phyloP scores from a whole-genome alignment of 257 asterid species.

The Salvia rosmarinus region DNA sequence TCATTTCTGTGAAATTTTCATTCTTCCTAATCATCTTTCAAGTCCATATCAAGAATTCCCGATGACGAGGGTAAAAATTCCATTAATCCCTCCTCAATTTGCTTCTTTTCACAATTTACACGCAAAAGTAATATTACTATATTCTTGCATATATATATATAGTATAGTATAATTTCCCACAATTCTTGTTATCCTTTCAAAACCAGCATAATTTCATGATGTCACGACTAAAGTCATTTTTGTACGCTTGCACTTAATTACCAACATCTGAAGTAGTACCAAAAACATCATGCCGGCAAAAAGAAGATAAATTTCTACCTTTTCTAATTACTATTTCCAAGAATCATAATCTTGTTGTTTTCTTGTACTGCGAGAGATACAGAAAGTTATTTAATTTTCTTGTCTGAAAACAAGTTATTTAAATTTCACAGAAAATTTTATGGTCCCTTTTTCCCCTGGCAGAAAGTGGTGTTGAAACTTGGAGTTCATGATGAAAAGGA shows the following conservation, averaged over 20 bases:
- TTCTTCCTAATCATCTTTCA: not conserved
- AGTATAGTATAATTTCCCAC: too few species aligned
- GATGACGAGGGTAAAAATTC: constrained; percentile 43
- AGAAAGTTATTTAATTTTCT: not conserved
- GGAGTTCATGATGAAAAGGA: constrained; percentile 45
- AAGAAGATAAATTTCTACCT: not conserved
- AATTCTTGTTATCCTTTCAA: too few species aligned
- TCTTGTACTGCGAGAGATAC: not conserved
- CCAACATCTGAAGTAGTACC: not conserved
- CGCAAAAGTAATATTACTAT: not conserved
- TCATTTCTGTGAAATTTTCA: constrained; percentile 28
- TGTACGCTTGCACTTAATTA: not conserved
- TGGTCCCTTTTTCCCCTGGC: constrained; percentile 16
- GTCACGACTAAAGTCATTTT: not conserved
- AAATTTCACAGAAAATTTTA: not conserved
- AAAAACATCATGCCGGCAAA: not conserved
- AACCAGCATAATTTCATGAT: not conserved
- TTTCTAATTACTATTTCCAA: not conserved
- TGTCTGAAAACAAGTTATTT: too few species aligned
- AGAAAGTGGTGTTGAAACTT: constrained; percentile 65
- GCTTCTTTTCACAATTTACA: not conserved
- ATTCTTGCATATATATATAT: too few species aligned
- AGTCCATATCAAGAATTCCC: constrained; percentile 33
- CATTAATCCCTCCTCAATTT: constrained; percentile 11
- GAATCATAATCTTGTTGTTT: not conserved